Evolutionary conservation across 306 rosid genomes (phyloP).

Genomic region (Medicago ruthenica): DNA sequence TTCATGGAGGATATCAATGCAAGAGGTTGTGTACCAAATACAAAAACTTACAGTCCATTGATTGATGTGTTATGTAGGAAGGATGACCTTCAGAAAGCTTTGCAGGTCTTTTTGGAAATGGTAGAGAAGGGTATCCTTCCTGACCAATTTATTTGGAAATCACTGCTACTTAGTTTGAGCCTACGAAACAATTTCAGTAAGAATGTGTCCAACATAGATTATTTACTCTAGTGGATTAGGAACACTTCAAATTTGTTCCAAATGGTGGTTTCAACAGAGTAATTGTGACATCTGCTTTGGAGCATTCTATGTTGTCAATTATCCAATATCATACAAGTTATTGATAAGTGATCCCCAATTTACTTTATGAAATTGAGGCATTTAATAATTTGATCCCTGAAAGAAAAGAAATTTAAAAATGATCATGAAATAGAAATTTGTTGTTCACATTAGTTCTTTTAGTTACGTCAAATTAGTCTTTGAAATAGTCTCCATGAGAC

Average conservation of each 20-base stretch:
- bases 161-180: slow-evolving; percentile 51
- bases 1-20: slow-evolving; percentile 62
- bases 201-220: slow-evolving; percentile 34
- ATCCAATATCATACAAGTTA: not conserved
- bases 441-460: not conserved
- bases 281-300: slow-evolving; percentile 4
- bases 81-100: slow-evolving; percentile 64
- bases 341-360: not conserved
- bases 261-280: not conserved
- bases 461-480: not conserved
- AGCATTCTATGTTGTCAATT: slow-evolving; percentile 1
- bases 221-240: slow-evolving; percentile 36
- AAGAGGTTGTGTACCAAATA: slow-evolving; percentile 61
- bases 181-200: slow-evolving; percentile 49
- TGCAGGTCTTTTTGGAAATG: slow-evolving; percentile 56
- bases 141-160: slow-evolving; percentile 58
- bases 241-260: slow-evolving; percentile 28
- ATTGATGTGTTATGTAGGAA: slow-evolving; percentile 55
- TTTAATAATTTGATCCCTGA: not conserved
- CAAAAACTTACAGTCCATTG: slow-evolving; percentile 55
- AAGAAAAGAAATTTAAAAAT: not conserved
- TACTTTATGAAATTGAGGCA: not conserved
- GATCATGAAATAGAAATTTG: not conserved
- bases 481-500: not conserved
- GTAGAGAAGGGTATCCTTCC: slow-evolving; percentile 60